Conservation (phyloP, 345 rosid species). For the Laguncularia racemosa region DNA sequence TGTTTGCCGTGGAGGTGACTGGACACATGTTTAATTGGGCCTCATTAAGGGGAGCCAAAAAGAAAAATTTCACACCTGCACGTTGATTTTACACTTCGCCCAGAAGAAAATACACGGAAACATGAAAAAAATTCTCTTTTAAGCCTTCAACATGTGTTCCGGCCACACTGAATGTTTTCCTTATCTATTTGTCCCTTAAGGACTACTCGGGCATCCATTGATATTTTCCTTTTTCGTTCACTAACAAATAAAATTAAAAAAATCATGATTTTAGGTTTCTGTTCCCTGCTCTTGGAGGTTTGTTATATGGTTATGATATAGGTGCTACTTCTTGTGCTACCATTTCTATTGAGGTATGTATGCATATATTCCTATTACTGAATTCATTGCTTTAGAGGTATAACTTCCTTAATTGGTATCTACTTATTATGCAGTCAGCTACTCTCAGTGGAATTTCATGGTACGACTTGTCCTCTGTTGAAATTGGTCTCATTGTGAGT, state of each 20-base stretch:
- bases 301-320: constrained; percentile 92
- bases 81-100: constrained; percentile 26
- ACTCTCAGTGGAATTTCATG: constrained; percentile 71
- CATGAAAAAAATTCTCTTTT: too few species aligned
- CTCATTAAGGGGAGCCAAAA: too few species aligned
- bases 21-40: too few species aligned
- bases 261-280: constrained; percentile 57
- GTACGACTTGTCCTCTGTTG: constrained; percentile 71
- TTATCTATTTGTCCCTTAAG: too few species aligned
- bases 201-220: too few species aligned
- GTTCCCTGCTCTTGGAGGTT: constrained; percentile 97
- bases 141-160: too few species aligned
- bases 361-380: neutral
- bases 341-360: constrained; percentile 59
- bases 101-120: constrained; percentile 24
- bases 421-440: constrained; percentile 55
- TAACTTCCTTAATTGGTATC: constrained; percentile 3
- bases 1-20: too few species aligned
- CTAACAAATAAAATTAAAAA: too few species aligned
- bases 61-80: neutral
- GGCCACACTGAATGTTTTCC: too few species aligned
- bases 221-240: too few species aligned
- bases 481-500: constrained; percentile 89
- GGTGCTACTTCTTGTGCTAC: constrained; percentile 95
- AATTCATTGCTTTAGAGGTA: neutral